Evolutionary conservation across 106 monocot genomes (phyloP).

Genomic region (Hemerocallis citrina): DNA sequence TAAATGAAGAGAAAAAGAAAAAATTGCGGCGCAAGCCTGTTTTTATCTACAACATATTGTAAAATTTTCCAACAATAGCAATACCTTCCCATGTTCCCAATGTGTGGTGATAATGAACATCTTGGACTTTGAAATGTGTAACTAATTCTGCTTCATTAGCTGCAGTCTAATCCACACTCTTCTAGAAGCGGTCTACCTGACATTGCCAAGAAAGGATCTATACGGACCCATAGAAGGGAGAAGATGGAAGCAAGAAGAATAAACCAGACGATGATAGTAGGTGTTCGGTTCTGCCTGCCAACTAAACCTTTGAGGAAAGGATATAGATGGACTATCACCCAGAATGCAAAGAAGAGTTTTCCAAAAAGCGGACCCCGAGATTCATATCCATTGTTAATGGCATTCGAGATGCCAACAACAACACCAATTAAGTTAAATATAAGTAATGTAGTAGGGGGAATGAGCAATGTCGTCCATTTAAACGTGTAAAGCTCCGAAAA

Average conservation of each 20-base stretch:
- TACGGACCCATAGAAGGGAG: conserved; percentile 75
- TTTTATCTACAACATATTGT: conserved; percentile 14
- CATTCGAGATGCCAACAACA: conserved; percentile 71
- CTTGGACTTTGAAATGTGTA: neutral
- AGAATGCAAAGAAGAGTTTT: conserved; percentile 72
- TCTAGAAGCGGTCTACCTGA: conserved; percentile 57
- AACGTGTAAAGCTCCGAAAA: conserved; percentile 72
- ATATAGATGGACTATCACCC: conserved; percentile 79
- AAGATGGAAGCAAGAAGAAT: conserved; percentile 83
- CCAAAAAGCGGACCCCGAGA: conserved; percentile 83
- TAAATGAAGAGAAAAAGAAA: too few relatives aligned
- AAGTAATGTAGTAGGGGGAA: conserved; percentile 74
- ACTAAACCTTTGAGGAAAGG: conserved; percentile 83
- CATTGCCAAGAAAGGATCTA: conserved; percentile 69
- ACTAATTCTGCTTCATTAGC: conserved; percentile 11
- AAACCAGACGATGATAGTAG: conserved; percentile 82
- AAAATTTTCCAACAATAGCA: neutral
- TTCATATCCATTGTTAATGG: conserved; percentile 85
- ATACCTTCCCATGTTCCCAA: conserved; percentile 8
- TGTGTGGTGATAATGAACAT: neutral
- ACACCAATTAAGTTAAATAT: conserved; percentile 65
- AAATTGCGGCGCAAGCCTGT: conserved; percentile 8
- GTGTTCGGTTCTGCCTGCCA: conserved; percentile 64
- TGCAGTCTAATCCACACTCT: conserved; percentile 77
- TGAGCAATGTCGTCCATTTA: conserved; percentile 77